Evolutionary conservation across 2,329 filamentous ascomycete genomes (phyloP), one percentile per base, ranked within the genome.

Genomic region (Sporothrix humicola): DNA sequence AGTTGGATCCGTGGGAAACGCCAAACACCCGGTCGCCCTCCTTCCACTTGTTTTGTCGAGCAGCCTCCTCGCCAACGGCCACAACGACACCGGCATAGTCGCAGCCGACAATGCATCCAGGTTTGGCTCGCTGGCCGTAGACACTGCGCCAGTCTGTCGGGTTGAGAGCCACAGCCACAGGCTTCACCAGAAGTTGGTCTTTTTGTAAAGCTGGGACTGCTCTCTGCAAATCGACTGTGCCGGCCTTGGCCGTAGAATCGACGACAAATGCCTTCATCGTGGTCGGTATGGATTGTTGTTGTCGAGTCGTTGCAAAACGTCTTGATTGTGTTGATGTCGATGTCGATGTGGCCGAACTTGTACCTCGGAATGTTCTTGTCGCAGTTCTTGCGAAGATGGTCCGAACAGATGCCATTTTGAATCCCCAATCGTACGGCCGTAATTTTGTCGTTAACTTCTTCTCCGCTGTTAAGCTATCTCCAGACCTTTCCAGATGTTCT

Each of bases 1-100:
- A 69, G 74, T 84, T 81, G 61, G 52, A 17, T 1, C 84, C 84
- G 63, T 84, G 82, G 1, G 74, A 76, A 12, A 82, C 77, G 3
- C 85, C 86, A 26, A 78, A 77, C 42, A 87, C 79, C 44, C 85
- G 81, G 73, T 88, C 86, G 1, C 86, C 86, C 69, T 82, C 82
- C 74, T 81, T 82, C 73, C 85, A 83, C 5, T 77, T 71, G 74
- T 83, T 84, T 13, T 79, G 83, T 8, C 2, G 31, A n/a, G 17
- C 59, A 13, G 84, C 82, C 42, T 81, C 81, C 2, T 77, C 73
- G 7, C 85, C 86, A 20, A 87, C 80, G 71, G 83, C 81, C 61
- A 84, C 82, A 2, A 87, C 82, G 17, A 82, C 77, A 46, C 86
- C 85, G 20, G 82, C 81, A 72, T 83, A 87, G 76, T 87, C 85